Evolutionary conservation across 2,329 filamentous ascomycete genomes (phyloP).

Genomic region (Pseudopyrenochaeta lycopersici): DNA sequence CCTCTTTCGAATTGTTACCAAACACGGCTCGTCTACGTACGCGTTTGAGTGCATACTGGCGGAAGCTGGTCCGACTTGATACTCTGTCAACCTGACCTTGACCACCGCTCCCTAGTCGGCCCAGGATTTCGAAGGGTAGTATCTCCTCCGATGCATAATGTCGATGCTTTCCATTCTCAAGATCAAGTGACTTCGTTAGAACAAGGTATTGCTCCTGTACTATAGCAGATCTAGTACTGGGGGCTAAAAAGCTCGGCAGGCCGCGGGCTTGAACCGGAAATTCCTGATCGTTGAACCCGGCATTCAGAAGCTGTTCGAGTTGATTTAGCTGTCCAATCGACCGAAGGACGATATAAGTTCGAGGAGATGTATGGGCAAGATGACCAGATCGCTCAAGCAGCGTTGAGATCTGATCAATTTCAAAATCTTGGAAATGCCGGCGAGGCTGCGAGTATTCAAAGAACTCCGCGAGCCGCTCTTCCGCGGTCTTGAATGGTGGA

Average conservation of each 20-base stretch:
- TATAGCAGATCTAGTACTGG: conserved; percentile 19
- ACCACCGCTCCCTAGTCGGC: conserved; percentile 30
- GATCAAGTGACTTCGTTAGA: conserved; percentile 22
- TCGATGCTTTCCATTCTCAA: conserved; percentile 29
- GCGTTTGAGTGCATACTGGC: conserved; percentile 42
- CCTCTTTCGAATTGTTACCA: conserved; percentile 13
- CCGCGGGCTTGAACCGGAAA: conserved; percentile 31
- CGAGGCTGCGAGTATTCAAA: conserved; percentile 10
- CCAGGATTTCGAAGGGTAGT: conserved; percentile 28
- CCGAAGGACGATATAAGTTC: conserved; percentile 39
- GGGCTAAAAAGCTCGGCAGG: conserved; percentile 26
- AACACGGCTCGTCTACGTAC: conserved; percentile 27
- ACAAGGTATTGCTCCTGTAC: conserved; percentile 28
- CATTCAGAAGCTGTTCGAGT: conserved; percentile 26
- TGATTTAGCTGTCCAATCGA: conserved; percentile 26
- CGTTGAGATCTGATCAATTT: conserved; percentile 23
- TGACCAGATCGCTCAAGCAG: conserved; percentile 15
- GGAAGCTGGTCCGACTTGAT: conserved; percentile 30
- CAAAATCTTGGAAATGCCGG: conserved; percentile 15
- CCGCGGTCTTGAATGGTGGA: not conserved
- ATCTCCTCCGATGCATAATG: conserved; percentile 30
- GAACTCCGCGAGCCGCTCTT: conserved; percentile 8
- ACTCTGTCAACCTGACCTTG: conserved; percentile 36
- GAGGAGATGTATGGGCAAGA: conserved; percentile 16
- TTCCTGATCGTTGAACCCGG: conserved; percentile 35